Base-by-base conservation (phyloP, 2,329 filamentous ascomycete species). In the Fusarium tupiense region DNA sequence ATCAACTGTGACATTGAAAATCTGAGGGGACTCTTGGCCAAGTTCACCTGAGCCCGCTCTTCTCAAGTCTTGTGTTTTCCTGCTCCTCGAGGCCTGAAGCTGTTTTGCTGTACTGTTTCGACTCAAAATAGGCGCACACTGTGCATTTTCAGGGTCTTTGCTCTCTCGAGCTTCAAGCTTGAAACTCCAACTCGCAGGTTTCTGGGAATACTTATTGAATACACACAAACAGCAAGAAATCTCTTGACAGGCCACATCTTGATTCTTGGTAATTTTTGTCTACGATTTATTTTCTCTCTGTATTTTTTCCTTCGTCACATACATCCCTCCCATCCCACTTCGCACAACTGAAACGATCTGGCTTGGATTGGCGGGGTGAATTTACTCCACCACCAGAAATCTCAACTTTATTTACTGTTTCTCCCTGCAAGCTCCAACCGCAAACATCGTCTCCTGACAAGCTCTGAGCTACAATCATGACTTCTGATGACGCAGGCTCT, bases 321-420 rank as follows among this genome's bases (percentile, higher is more conserved):
- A 29, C 37, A 64, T 49, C 63, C 67, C 44, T 61, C 63, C 67
- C 44, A 64, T 60, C 67, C 72, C 61, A 69, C 70, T 61, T 61
- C 56, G 52, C 71, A 67, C 72, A 66, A 66, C 50, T 64, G 67
- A 49, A 49, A 37, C 35, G 24, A 20, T 52, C 37, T 44, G 29
- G 38, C 35, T 57, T 29, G 56, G 35, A 76, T 77, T 78, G 76
- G 76, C 76, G 74, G 74, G 76, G 76, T 78, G 76, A 77, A 70
- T 67, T 76, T 76, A 53, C 74, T 78, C 76, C 76, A 77, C 76
- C 66, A 74, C 56, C 47, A 74, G 68, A 78, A 78, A 78, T 78
- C 76, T 78, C 76, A 76, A 68, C 74, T 72, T 64, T 54, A 44
- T 29, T 47, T 54, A 37, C 53, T 54, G 49, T 47, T 47, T 53